Evolutionary conservation across 805 yeast genomes (phyloP).

Genomic region (Candida sphagnicola): DNA sequence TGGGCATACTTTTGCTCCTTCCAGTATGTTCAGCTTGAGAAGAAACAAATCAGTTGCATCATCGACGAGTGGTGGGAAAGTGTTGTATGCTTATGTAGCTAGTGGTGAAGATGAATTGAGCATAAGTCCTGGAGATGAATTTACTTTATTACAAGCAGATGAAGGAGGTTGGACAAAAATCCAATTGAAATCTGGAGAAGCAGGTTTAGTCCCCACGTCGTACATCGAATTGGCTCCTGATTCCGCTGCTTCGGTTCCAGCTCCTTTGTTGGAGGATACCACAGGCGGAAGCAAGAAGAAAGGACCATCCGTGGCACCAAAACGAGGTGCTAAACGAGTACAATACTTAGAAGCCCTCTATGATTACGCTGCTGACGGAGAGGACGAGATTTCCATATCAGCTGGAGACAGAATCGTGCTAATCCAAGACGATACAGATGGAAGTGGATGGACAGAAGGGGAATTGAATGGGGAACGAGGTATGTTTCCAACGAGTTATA

Average conservation of each 20-base stretch:
- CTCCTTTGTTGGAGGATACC: constrained; percentile 6
- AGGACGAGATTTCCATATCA: constrained; percentile 67
- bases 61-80: constrained; percentile 29
- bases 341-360: constrained; percentile 66
- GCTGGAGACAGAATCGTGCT: constrained; percentile 75
- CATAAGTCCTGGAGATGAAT: constrained; percentile 55
- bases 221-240: constrained; percentile 51
- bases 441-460: constrained; percentile 96
- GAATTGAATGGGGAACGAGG: constrained; percentile 44
- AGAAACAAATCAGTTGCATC: constrained; percentile 24
- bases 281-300: constrained; percentile 33
- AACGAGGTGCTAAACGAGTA: constrained; percentile 64
- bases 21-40: constrained; percentile 36
- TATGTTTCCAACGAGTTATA: constrained; percentile 69
- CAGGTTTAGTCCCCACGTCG: constrained; percentile 83
- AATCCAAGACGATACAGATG: constrained; percentile 51
- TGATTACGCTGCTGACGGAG: constrained; percentile 73
- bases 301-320: constrained; percentile 81
- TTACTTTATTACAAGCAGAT: constrained; percentile 59
- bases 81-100: constrained; percentile 62
- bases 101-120: constrained; percentile 73
- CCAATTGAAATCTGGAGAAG: constrained; percentile 32
- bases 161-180: constrained; percentile 93
- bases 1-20: constrained; percentile 25
- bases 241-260: background rate